These are phyloP conservation scores for Mrakia gelida DNA, from an alignment of 768 basidiomycete species.

Conservation along the genomic window DNA sequence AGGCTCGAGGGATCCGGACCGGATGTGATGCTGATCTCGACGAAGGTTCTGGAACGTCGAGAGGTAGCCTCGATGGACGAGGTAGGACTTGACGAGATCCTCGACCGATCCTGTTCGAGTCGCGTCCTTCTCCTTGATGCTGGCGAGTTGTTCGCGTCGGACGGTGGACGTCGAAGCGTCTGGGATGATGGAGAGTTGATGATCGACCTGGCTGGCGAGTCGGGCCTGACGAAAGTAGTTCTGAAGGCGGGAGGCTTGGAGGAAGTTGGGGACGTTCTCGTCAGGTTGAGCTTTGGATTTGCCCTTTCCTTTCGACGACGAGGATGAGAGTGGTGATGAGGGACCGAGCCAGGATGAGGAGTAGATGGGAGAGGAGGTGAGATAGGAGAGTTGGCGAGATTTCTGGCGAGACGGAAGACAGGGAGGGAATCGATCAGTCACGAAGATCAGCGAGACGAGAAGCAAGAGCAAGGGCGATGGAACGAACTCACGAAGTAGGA, in stretches of 20 bases:
- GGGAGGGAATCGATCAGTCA: background rate
- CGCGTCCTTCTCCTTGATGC: background rate
- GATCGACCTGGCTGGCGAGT: background rate
- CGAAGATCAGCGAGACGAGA: background rate
- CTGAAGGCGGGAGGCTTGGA: background rate
- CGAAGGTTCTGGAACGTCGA: background rate
- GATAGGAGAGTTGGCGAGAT: conserved; percentile 1
- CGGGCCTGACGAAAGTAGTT: conserved; percentile 8
- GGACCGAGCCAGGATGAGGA: background rate
- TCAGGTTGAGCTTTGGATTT: background rate
- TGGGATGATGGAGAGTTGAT: background rate
- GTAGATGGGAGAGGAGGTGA: background rate
- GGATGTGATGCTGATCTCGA: background rate
- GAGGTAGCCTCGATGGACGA: conserved; percentile 8
- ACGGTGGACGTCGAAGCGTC: background rate
- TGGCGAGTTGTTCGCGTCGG: background rate
- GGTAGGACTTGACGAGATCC: conserved; percentile 18
- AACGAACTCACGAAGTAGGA: conserved; percentile 9
- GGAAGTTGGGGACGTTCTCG: background rate
- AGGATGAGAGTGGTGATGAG: background rate
- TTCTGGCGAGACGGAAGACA: background rate
- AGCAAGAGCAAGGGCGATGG: no score
- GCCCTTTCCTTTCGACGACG: conserved; percentile 3
- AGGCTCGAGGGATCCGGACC: background rate
- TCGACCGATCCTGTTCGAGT: conserved; percentile 1